phyloP scores from a whole-genome alignment of 495 filamentous ascomycete genomes.

The Daldinia vernicosa region DNA sequence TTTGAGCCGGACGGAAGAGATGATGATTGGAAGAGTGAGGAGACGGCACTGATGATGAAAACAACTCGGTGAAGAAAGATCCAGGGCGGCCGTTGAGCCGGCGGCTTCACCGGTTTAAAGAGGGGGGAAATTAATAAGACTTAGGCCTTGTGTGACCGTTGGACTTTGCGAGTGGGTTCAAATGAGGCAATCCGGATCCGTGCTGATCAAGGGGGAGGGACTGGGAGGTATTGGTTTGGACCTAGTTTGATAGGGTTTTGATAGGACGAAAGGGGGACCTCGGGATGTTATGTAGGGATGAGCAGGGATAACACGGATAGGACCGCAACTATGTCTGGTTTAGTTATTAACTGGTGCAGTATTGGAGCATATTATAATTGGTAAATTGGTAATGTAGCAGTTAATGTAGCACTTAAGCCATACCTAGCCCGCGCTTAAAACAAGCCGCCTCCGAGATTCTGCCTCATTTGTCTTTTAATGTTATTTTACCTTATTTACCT shows the following conservation, averaged over 20 bases:
- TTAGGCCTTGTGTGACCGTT: conserved; percentile 38
- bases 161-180: conserved; percentile 23
- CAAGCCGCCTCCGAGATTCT: conserved; percentile 29
- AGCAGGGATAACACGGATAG: conserved; percentile 9
- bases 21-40: conserved; percentile 47
- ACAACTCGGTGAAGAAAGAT: conserved; percentile 49
- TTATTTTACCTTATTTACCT: no score
- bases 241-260: background rate
- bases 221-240: background rate
- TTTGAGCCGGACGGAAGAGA: conserved; percentile 37
- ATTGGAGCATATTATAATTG: background rate
- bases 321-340: conserved; percentile 1
- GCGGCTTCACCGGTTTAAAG: conserved; percentile 51
- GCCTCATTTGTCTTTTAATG: conserved; percentile 6
- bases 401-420: conserved; percentile 1
- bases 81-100: conserved; percentile 44
- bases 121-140: conserved; percentile 46
- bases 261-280: conserved; percentile 6
- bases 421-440: conserved; percentile 10
- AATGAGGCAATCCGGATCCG: conserved; percentile 42
- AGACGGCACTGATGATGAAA: conserved; percentile 40
- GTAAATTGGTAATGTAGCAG: conserved; percentile 3
- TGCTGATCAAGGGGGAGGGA: conserved; percentile 31
- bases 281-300: conserved; percentile 9
- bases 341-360: background rate